phyloP scores from a whole-genome alignment of 2,329 filamentous ascomycete genomes.

The Phialophora verrucosa region DNA sequence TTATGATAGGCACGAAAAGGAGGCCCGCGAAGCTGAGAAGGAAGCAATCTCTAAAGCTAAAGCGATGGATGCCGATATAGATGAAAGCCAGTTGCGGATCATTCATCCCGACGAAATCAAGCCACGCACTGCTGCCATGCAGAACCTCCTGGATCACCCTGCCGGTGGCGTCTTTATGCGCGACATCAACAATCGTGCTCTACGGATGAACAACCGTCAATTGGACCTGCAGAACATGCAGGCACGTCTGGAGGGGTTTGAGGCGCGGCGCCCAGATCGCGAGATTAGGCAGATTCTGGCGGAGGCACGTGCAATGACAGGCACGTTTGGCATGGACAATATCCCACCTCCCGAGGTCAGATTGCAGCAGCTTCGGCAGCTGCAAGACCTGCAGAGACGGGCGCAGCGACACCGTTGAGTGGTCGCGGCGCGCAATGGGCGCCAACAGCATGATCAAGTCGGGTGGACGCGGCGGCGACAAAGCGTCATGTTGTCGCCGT shows the following conservation, averaged over 20 bases:
- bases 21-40: conserved; percentile 43
- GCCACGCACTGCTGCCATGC: background rate
- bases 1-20: conserved; percentile 37
- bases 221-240: conserved; percentile 12
- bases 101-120: background rate
- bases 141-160: conserved; percentile 18
- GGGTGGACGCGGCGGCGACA: conserved; percentile 2
- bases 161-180: conserved; percentile 21
- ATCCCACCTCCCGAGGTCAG: background rate
- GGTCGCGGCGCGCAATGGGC: background rate
- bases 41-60: conserved; percentile 42
- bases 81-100: conserved; percentile 35
- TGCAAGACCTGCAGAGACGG: conserved; percentile 2
- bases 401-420: background rate
- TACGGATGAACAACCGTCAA: conserved; percentile 19
- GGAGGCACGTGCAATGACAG: background rate
- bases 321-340: background rate
- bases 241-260: conserved; percentile 5
- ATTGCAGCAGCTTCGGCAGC: background rate
- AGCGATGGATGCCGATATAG: conserved; percentile 39
- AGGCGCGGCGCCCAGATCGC: conserved; percentile 20
- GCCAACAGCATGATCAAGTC: background rate
- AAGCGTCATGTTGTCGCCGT: background rate
- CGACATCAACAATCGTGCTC: conserved; percentile 18
- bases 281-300: conserved; percentile 13